Evolutionary conservation across 2,329 filamentous ascomycete species (phyloP).

Genomic region (Diaporthe citri): DNA sequence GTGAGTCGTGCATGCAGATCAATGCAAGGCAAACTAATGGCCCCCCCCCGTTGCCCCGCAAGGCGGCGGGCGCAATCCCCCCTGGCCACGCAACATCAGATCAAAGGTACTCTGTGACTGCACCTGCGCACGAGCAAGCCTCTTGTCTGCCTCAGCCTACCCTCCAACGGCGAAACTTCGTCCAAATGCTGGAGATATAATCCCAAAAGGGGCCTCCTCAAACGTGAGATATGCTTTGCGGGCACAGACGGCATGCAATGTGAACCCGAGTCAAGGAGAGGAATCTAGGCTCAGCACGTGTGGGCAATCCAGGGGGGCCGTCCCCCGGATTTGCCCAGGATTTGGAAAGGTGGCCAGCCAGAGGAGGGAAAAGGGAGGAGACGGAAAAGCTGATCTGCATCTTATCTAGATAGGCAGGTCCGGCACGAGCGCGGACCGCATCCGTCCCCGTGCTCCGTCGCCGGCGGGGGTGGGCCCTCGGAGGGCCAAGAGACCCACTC

Average conservation of each 20-base stretch:
- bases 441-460: conserved; percentile 14
- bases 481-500: background rate
- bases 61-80: conserved; percentile 4
- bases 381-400: conserved; percentile 7
- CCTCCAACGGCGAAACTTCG: conserved; percentile 9
- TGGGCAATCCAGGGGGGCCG: conserved; percentile 15
- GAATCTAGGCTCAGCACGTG: background rate
- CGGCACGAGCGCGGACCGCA: conserved; percentile 24
- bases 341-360: background rate
- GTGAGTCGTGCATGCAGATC: conserved; percentile 32
- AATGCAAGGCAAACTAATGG: conserved; percentile 17
- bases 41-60: conserved; percentile 8
- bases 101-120: background rate
- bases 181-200: conserved; percentile 14
- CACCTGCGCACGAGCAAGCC: background rate
- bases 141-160: background rate
- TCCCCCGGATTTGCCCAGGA: conserved; percentile 25
- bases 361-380: background rate
- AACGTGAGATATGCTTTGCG: conserved; percentile 14
- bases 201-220: background rate
- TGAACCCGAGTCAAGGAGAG: conserved; percentile 10
- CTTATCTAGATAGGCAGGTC: conserved; percentile 26
- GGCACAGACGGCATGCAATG: conserved; percentile 11
- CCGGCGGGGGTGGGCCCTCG: background rate
- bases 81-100: conserved; percentile 2